phyloP scores from a whole-genome alignment of 768 basidiomycete species.

The Rhodotorula kratochvilovae region DNA sequence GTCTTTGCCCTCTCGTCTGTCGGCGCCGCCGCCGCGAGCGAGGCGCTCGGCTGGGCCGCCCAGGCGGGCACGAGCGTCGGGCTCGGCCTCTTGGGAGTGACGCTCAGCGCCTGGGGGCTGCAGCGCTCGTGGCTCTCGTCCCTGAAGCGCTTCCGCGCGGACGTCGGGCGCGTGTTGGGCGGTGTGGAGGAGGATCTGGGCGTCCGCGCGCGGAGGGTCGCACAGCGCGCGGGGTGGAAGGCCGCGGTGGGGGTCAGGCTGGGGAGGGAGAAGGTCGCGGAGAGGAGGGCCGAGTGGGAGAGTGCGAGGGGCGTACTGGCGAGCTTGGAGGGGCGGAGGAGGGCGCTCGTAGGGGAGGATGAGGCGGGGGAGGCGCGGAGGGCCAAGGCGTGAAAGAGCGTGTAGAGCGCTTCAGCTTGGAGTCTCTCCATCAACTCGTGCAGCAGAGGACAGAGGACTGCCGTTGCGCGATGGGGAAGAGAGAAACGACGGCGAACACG shows the following conservation, averaged over 20 bases:
- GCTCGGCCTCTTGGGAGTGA: slow-evolving; percentile 23
- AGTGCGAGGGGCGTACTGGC: neutral
- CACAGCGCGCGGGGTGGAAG: neutral
- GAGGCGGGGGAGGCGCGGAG: neutral
- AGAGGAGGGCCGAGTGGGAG: neutral
- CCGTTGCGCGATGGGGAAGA: no score
- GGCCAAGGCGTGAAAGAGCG: neutral
- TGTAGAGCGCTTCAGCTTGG: neutral
- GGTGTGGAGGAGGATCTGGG: slow-evolving; percentile 35
- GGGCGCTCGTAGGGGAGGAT: neutral
- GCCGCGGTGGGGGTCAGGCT: neutral
- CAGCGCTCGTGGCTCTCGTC: slow-evolving; percentile 39
- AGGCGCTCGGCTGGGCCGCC: neutral
- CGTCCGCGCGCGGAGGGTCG: slow-evolving; percentile 3
- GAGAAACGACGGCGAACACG: no score
- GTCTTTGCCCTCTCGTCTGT: neutral
- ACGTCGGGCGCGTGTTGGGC: slow-evolving; percentile 26
- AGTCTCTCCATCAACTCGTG: no score
- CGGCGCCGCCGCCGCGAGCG: neutral
- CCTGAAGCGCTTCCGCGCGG: slow-evolving; percentile 32
- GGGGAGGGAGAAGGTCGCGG: neutral
- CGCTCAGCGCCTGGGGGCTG: slow-evolving; percentile 32
- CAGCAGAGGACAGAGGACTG: no score
- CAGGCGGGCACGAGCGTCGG: slow-evolving; percentile 27
- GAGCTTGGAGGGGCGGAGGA: neutral